A percentile compares a stretch with the other conserved stretches of the same genome.
These are phyloP conservation scores for Venturia carpophila DNA, from an alignment of 2,329 filamentous ascomycete genomes.

Conservation along the genomic window DNA sequence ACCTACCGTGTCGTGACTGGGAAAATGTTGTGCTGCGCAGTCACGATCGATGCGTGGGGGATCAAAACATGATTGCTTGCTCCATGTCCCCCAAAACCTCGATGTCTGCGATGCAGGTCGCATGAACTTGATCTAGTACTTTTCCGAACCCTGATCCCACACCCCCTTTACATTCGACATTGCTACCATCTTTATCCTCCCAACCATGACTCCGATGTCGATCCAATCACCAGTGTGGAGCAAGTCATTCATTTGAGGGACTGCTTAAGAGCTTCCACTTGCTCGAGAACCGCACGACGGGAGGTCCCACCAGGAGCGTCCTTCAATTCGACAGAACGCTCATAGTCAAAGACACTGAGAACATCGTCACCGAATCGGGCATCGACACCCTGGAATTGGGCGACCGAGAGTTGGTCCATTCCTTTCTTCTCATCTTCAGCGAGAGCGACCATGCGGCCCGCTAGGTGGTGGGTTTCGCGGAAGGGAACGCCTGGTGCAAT, in stretches of 20 bases:
- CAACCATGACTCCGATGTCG: not conserved
- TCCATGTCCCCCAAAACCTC: not conserved
- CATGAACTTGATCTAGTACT: not conserved
- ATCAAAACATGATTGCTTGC: not conserved
- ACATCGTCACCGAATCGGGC: conserved; percentile 64
- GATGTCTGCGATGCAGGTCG: no score
- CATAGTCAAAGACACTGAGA: conserved; percentile 65
- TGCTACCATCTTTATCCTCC: not conserved
- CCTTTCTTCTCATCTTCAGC: conserved; percentile 57
- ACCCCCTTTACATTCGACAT: no score
- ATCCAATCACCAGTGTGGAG: not conserved
- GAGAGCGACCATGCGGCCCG: conserved; percentile 62
- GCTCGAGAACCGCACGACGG: conserved; percentile 56
- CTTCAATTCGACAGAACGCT: conserved; percentile 73
- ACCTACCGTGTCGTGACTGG: not conserved
- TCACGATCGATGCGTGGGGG: not conserved
- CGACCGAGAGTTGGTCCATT: conserved; percentile 61
- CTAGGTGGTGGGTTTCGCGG: conserved; percentile 72
- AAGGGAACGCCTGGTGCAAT: conserved; percentile 54
- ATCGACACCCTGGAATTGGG: conserved; percentile 62
- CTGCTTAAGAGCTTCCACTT: conserved; percentile 48
- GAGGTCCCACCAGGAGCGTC: conserved; percentile 72
- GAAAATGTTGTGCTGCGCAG: not conserved
- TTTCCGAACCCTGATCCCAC: not conserved
- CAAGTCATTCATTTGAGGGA: not conserved